Conservation (phyloP, 1,139 yeast species). For the Komagataea norvegica region DNA sequence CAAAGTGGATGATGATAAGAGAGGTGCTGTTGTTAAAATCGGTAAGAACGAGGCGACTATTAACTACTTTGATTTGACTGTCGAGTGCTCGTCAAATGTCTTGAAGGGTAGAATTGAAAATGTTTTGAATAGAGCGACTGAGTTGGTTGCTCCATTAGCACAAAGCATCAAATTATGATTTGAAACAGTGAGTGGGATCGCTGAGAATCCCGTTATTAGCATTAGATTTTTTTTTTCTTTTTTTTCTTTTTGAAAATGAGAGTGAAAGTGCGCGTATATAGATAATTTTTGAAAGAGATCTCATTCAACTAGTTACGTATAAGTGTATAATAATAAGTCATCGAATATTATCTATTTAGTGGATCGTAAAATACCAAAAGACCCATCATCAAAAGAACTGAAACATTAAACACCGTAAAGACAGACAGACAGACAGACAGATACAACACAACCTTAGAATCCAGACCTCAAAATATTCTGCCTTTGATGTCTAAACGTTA, state of each 20-base stretch:
- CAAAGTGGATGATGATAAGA: constrained; percentile 33
- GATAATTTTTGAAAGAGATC: no score
- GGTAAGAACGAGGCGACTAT: constrained; percentile 74
- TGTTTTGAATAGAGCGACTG: constrained; percentile 71
- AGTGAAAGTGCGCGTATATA: background rate
- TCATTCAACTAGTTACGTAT: no score
- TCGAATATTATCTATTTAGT: no score
- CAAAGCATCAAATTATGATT: constrained; percentile 11
- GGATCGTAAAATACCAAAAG: no score
- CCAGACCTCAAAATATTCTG: constrained; percentile 81
- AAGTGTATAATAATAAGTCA: no score
- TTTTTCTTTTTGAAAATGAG: no score
- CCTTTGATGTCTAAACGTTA: constrained; percentile 85
- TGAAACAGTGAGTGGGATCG: background rate
- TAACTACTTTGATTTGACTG: constrained; percentile 57
- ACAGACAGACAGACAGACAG: no score
- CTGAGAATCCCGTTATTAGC: background rate
- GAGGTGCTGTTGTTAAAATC: constrained; percentile 42
- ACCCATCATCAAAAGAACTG: background rate
- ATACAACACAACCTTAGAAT: no score
- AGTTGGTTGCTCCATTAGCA: constrained; percentile 74
- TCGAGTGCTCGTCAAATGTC: constrained; percentile 74
- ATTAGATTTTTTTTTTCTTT: background rate
- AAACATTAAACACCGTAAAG: no score
- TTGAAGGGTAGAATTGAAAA: constrained; percentile 79